These are phyloP conservation scores for Macadamia integrifolia DNA, from an alignment of 164 flowering plant species.

Conservation along the genomic window DNA sequence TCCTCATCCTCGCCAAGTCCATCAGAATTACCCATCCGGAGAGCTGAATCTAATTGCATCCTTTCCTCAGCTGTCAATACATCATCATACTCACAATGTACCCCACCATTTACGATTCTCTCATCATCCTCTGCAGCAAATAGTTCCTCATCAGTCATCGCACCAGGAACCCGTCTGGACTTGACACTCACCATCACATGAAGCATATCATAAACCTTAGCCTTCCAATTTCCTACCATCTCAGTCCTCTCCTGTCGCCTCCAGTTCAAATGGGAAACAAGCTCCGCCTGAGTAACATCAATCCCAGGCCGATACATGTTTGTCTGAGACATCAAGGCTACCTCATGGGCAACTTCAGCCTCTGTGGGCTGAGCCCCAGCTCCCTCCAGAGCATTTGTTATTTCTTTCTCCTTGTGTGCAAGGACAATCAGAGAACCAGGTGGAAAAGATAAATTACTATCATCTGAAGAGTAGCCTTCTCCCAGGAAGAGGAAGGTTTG, in stretches of 20 bases:
- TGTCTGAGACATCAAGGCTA: constrained; percentile 97
- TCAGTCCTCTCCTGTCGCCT: constrained; percentile 95
- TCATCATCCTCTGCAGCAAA: constrained; percentile 84
- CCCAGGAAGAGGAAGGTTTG: constrained; percentile 95
- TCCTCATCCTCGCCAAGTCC: constrained; percentile 63
- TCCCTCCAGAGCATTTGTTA: constrained; percentile 94
- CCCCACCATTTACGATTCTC: constrained; percentile 51
- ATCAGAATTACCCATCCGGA: constrained; percentile 65
- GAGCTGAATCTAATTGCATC: constrained; percentile 85
- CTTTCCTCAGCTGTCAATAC: constrained; percentile 89
- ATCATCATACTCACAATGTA: constrained; percentile 68
- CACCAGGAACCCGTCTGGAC: constrained; percentile 97
- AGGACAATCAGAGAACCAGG: constrained; percentile 92
- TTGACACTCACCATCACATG: constrained; percentile 98
- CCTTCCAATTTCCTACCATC: constrained; percentile 93
- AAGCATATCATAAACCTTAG: constrained; percentile 94
- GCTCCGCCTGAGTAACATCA: constrained; percentile 98
- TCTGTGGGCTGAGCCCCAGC: constrained; percentile 92
- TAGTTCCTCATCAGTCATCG: constrained; percentile 98
- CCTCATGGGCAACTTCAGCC: constrained; percentile 95
- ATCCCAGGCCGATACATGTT: constrained; percentile 99
- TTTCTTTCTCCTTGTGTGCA: constrained; percentile 92
- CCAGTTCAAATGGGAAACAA: constrained; percentile 89
- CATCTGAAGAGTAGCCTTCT: constrained; percentile 70
- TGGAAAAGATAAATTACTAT: constrained; percentile 48